phyloP scores from a whole-genome alignment of 306 rosid genomes.

The Parietaria judaica region DNA sequence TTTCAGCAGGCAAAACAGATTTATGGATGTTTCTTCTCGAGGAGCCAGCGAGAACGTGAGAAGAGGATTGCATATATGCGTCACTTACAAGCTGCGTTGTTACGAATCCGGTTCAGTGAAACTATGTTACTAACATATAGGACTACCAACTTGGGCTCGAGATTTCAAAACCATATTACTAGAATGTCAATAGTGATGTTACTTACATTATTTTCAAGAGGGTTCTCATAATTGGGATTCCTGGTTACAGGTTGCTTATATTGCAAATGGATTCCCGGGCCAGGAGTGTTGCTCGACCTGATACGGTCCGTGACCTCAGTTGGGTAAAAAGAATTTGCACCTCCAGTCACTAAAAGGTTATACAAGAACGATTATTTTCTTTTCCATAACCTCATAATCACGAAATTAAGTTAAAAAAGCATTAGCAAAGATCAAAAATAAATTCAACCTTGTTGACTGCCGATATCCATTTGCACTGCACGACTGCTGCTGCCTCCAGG shows the following conservation, averaged over 20 bases:
- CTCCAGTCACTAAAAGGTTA: slow-evolving; percentile 24
- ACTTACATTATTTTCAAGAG: slow-evolving; percentile 66
- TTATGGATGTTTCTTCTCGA: slow-evolving; percentile 53
- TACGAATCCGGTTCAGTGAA: neutral
- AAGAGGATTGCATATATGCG: slow-evolving; percentile 46
- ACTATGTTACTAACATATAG: neutral
- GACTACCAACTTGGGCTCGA: neutral
- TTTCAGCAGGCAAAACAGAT: slow-evolving; percentile 45
- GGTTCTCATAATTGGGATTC: slow-evolving; percentile 50
- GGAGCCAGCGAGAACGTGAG: slow-evolving; percentile 44
- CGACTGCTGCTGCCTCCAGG: slow-evolving; percentile 51
- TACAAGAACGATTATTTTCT: neutral
- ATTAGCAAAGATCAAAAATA: slow-evolving; percentile 7
- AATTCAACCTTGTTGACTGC: slow-evolving; percentile 53
- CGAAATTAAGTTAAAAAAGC: neutral
- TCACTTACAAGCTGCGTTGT: slow-evolving; percentile 46
- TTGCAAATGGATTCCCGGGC: slow-evolving; percentile 61
- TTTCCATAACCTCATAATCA: neutral
- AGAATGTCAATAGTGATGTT: neutral
- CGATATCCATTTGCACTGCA: slow-evolving; percentile 45
- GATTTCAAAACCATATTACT: neutral
- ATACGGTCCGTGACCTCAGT: slow-evolving; percentile 51
- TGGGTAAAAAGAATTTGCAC: slow-evolving; percentile 26
- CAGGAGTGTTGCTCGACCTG: slow-evolving; percentile 45
- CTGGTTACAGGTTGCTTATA: slow-evolving; percentile 51